phyloP scores from a whole-genome alignment of 495 filamentous ascomycete genomes.

The Geoglossum glabrum region DNA sequence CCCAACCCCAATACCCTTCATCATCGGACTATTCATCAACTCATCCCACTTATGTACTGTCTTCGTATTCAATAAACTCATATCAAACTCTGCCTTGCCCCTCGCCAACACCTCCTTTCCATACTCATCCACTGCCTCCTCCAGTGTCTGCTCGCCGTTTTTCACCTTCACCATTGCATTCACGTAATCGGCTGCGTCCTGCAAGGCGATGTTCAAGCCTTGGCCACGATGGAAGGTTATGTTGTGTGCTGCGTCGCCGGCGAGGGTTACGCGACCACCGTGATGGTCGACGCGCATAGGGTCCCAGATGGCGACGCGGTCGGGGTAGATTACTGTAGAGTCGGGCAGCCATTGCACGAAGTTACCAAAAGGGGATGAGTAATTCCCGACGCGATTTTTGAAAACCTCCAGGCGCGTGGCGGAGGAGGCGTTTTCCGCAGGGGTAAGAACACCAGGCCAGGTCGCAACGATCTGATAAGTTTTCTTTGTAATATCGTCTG shows the following conservation, averaged over 20 bases:
- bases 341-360: not conserved
- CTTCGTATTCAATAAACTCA: not conserved
- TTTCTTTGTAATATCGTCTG: not conserved
- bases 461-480: not conserved
- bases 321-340: not conserved
- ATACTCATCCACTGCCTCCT: not conserved
- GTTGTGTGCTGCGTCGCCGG: slow-evolving; percentile 42
- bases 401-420: not conserved
- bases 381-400: not conserved
- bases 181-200: slow-evolving; percentile 19
- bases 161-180: not conserved
- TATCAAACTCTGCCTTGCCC: not conserved
- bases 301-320: not conserved
- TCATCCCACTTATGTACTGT: not conserved
- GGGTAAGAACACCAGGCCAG: not conserved
- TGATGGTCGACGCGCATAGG: not conserved
- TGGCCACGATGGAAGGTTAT: slow-evolving; percentile 41
- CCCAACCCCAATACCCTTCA: not conserved
- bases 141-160: not conserved
- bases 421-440: not conserved
- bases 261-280: slow-evolving; percentile 21
- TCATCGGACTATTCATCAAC: not conserved
- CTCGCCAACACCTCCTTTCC: not conserved
- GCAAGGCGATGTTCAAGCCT: slow-evolving; percentile 38
- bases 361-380: not conserved